These are phyloP conservation scores for Schwanniomyces sp. DNA, from an alignment of 805 yeast genomes.

Conservation along the genomic window DNA sequence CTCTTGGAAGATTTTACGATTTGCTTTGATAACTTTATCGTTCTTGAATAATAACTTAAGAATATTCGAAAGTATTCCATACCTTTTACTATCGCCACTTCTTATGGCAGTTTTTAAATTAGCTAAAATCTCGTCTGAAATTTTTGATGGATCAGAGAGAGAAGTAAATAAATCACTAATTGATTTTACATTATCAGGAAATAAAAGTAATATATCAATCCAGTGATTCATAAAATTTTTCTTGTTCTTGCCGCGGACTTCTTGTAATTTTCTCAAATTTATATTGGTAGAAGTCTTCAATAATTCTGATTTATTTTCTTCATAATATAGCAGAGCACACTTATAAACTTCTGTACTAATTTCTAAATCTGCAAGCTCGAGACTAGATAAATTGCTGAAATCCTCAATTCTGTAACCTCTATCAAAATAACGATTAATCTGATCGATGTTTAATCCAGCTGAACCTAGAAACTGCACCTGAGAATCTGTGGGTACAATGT, in stretches of 20 bases:
- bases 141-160: slow-evolving; percentile 5
- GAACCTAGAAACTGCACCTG: slow-evolving; percentile 25
- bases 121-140: slow-evolving; percentile 8
- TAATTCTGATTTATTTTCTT: slow-evolving; percentile 6
- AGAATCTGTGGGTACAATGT: slow-evolving; percentile 40
- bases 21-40: slow-evolving; percentile 8
- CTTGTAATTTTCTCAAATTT: slow-evolving; percentile 8
- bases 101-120: slow-evolving; percentile 11
- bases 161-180: slow-evolving; percentile 19
- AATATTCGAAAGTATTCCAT: slow-evolving; percentile 11
- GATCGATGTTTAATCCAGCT: slow-evolving; percentile 20
- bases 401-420: slow-evolving; percentile 16
- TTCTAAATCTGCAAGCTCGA: slow-evolving; percentile 18
- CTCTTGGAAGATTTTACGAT: slow-evolving; percentile 19
- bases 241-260: slow-evolving; percentile 5
- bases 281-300: slow-evolving; percentile 8
- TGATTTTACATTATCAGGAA: slow-evolving; percentile 16
- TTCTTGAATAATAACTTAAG: slow-evolving; percentile 11
- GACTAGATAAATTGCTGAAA: slow-evolving; percentile 9
- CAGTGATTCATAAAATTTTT: slow-evolving; percentile 11
- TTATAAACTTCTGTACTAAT: slow-evolving; percentile 9
- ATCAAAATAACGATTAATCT: slow-evolving; percentile 28
- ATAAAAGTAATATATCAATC: slow-evolving; percentile 16
- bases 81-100: slow-evolving; percentile 7
- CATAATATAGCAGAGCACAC: slow-evolving; percentile 7